Base-by-base conservation (phyloP, 495 filamentous ascomycete genomes). In the Lichenothelia convexa region DNA sequence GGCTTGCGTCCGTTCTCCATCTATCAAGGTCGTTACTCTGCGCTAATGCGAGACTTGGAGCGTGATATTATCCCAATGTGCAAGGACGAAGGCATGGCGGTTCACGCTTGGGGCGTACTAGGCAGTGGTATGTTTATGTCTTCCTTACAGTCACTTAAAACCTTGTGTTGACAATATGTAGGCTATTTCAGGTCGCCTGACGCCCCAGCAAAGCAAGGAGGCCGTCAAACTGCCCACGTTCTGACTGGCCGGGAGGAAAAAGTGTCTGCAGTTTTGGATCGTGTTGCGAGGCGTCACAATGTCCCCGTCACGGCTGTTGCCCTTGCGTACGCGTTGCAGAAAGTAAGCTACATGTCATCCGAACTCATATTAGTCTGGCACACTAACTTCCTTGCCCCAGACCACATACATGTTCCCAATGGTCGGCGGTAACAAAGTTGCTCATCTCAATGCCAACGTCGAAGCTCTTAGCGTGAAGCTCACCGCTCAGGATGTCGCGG, bases 351-450 rank as follows among this genome's bases (percentile, higher is more conserved):
- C n/a, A n/a, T n/a, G n/a, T n/a, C n/a, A n/a, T n/a, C n/a, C n/a
- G n/a, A n/a, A n/a, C n/a, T n/a, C n/a, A n/a, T n/a, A n/a, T n/a
- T n/a, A n/a, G n/a, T n/a, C n/a, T n/a, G n/a, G n/a, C n/a, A n/a
- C n/a, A n/a, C n/a, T n/a, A n/a, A n/a, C n/a, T 51, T 71, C 83
- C n/a, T 65, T 72, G 54, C 59, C 64, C 51, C 84, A 85, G 57
- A 57, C 71, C 7, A 71, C 78, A 0, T 72, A 83, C 41, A 75
- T 82, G 15, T 85, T 82, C 53, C 78, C 78, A 4, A 70, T 85
- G 34, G 65, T 84, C 8, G 78, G 78, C 6, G 71, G 71, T 1
- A 49, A 73, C 5, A 80, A 73, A 51, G 49, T 78, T 23, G 70
- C 73, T 50, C 71, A 82, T 46, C 50, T 85, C 5, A 67, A 73